phyloP scores from a whole-genome alignment of 345 rosid genomes.

The Salix purpurea region DNA sequence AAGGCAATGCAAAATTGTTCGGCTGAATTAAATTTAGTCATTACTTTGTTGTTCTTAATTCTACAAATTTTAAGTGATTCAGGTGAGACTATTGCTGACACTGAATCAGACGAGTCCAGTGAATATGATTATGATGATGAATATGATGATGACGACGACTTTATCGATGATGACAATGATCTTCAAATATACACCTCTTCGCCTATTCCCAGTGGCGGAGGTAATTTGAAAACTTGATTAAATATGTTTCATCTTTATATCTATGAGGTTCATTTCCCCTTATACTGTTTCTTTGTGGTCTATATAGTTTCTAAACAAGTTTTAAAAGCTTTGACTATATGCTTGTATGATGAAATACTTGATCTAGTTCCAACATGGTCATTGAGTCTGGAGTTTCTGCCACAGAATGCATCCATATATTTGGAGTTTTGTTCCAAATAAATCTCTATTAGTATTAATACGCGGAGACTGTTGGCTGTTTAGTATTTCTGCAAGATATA shows the following conservation, averaged over 20 bases:
- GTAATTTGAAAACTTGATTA: conserved; percentile 27
- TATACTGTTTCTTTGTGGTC: neutral
- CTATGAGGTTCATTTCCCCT: neutral
- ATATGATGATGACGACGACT: conserved; percentile 36
- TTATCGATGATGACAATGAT: conserved; percentile 39
- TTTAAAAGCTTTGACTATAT: neutral
- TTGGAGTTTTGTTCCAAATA: neutral
- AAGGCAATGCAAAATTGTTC: neutral
- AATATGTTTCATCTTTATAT: conserved; percentile 8
- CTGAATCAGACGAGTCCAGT: conserved; percentile 56
- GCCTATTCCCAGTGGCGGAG: conserved; percentile 68
- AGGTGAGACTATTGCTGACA: conserved; percentile 56
- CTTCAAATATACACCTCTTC: conserved; percentile 28
- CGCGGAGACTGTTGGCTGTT: neutral
- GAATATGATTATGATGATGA: conserved; percentile 66
- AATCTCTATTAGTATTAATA: neutral
- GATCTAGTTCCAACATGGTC: neutral
- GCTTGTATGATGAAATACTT: neutral
- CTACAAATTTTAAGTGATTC: conserved; percentile 46
- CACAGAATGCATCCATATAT: neutral
- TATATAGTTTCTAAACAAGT: neutral
- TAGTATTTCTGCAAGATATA: neutral
- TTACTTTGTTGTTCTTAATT: neutral
- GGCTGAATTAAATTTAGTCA: neutral
- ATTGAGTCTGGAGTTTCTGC: neutral